Conservation (phyloP, 306 rosid species). For the Cucurbita moschata region DNA sequence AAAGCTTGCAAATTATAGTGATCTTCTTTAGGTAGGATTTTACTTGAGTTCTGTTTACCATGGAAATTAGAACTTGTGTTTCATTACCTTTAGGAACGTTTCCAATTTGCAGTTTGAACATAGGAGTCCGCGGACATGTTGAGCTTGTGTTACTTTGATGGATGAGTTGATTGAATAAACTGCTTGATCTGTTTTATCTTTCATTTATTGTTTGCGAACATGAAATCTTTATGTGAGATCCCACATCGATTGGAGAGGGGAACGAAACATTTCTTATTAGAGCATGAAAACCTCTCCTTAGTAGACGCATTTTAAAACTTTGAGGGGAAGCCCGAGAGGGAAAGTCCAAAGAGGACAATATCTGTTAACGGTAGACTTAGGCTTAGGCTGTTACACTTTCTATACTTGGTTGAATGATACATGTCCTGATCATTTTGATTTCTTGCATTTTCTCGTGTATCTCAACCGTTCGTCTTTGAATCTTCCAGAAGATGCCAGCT, state of each 20-base stretch:
- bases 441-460: slow-evolving; percentile 13
- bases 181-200: background rate
- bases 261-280: no score
- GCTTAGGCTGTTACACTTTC: no score
- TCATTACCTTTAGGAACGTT: background rate
- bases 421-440: background rate
- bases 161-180: background rate
- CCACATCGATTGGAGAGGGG: no score
- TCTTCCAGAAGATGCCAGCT: slow-evolving; percentile 82
- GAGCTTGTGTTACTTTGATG: background rate
- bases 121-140: background rate
- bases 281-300: no score
- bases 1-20: background rate
- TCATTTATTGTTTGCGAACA: background rate
- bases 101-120: background rate
- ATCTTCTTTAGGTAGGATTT: background rate
- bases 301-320: no score
- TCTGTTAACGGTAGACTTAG: no score
- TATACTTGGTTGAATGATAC: slow-evolving; percentile 14
- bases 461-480: slow-evolving; percentile 10
- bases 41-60: background rate
- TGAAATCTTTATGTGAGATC: background rate
- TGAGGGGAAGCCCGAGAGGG: no score
- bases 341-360: no score
- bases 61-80: background rate